Evolutionary conservation across 345 rosid genomes (phyloP).

Genomic region (Corchorus olitorius): DNA sequence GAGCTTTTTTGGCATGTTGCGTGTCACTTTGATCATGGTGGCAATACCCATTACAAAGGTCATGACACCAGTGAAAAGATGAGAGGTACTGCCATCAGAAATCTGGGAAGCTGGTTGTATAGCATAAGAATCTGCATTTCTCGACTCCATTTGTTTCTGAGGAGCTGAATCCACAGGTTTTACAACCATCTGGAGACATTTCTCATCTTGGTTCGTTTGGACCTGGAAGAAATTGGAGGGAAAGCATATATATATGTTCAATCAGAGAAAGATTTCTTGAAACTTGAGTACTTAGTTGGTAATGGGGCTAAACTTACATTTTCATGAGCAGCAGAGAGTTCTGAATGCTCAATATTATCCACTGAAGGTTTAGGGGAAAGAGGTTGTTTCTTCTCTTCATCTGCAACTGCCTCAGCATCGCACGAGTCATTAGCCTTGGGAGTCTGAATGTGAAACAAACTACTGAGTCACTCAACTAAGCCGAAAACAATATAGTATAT

Average conservation of each 20-base stretch:
- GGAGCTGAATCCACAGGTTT: conserved; percentile 42
- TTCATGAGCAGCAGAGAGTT: conserved; percentile 36
- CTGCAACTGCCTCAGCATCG: conserved; percentile 32
- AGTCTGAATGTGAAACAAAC: conserved; percentile 17
- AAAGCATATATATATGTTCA: background rate
- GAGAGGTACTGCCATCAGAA: conserved; percentile 55
- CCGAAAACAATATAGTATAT: background rate
- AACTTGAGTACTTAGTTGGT: conserved; percentile 2
- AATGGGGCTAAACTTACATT: conserved; percentile 36
- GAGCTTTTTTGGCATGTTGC: conserved; percentile 69
- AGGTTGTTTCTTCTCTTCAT: conserved; percentile 16
- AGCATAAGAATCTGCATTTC: conserved; percentile 35
- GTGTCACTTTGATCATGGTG: conserved; percentile 74
- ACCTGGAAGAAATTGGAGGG: background rate
- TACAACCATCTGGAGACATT: conserved; percentile 37
- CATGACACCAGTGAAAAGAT: conserved; percentile 76
- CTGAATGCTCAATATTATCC: conserved; percentile 23
- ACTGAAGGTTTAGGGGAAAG: conserved; percentile 17
- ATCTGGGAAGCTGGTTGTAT: conserved; percentile 39
- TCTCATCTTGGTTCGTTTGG: conserved; percentile 20
- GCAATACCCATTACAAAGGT: conserved; percentile 81
- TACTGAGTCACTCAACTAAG: background rate
- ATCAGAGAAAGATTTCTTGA: background rate
- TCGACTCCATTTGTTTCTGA: conserved; percentile 35
- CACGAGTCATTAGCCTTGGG: conserved; percentile 44